A percentile compares a stretch with the other conserved stretches of the same genome.
These are phyloP conservation scores for Amauroascus verrucosus DNA, from an alignment of 2,329 filamentous ascomycete species.

Conservation along the genomic window DNA sequence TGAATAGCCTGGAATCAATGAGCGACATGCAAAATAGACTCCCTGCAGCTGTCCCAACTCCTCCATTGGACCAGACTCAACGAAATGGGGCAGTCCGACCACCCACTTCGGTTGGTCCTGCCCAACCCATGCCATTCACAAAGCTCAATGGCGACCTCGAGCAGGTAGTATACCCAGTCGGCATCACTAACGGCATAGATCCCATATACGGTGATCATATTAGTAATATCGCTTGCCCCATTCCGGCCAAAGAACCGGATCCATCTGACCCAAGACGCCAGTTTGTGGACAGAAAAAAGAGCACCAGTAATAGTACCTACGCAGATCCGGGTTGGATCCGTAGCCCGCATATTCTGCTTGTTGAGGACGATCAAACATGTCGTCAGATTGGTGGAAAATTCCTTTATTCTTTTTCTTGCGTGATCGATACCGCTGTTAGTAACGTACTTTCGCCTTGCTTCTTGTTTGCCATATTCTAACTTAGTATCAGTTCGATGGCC, in stretches of 20 bases:
- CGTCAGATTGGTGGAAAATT: constrained; percentile 58
- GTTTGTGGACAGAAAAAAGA: constrained; percentile 45
- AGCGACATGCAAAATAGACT: constrained; percentile 48
- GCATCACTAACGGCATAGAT: constrained; percentile 82
- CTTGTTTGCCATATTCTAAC: constrained; percentile 8
- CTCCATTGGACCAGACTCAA: constrained; percentile 43
- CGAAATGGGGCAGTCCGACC: constrained; percentile 29
- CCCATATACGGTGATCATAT: constrained; percentile 92
- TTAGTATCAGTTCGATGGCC: constrained; percentile 59
- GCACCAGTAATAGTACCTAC: constrained; percentile 43
- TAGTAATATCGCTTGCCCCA: constrained; percentile 79
- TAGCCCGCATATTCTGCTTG: constrained; percentile 71
- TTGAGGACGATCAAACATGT: constrained; percentile 68
- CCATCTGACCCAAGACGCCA: constrained; percentile 38
- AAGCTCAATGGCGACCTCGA: constrained; percentile 50
- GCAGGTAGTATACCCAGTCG: constrained; percentile 78
- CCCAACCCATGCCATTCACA: constrained; percentile 41
- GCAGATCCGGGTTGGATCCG: constrained; percentile 56
- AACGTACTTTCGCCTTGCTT: neutral
- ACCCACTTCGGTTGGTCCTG: constrained; percentile 39
- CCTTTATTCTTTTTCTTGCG: constrained; percentile 53
- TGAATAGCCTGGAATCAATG: constrained; percentile 55
- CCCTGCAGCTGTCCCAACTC: constrained; percentile 47
- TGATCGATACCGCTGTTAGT: constrained; percentile 54
- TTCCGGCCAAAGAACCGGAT: constrained; percentile 56